These are phyloP conservation scores for Monosporozyma siamensis DNA, from an alignment of 805 yeast species.

Conservation along the genomic window DNA sequence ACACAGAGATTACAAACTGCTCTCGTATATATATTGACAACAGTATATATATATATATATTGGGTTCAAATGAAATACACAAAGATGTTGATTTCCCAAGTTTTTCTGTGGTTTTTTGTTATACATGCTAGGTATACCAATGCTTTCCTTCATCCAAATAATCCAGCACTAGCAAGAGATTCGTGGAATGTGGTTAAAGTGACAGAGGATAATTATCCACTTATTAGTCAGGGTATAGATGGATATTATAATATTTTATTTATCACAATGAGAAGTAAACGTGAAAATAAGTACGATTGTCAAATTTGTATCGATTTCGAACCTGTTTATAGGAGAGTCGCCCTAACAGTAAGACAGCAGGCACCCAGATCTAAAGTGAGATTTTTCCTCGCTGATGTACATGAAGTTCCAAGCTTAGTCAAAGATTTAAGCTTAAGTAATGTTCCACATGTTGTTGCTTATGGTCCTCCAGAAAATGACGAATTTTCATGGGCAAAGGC, in stretches of 20 bases:
- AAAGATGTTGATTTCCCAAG: neutral
- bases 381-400: constrained; percentile 45
- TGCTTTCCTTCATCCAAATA: constrained; percentile 6
- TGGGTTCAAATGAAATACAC: neutral
- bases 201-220: constrained; percentile 33
- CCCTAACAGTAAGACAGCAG: constrained; percentile 37
- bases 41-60: too few relatives aligned
- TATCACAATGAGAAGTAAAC: constrained; percentile 41
- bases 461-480: constrained; percentile 40
- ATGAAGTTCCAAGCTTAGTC: constrained; percentile 35
- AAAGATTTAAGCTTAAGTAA: constrained; percentile 35
- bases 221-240: constrained; percentile 38
- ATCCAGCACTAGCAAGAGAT: constrained; percentile 15
- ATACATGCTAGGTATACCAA: neutral
- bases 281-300: constrained; percentile 33
- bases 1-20: too few relatives aligned
- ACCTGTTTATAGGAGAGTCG: constrained; percentile 34
- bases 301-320: constrained; percentile 38
- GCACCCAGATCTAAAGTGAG: constrained; percentile 35
- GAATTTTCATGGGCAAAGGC: constrained; percentile 22
- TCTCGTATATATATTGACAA: too few relatives aligned
- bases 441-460: constrained; percentile 61
- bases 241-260: constrained; percentile 43
- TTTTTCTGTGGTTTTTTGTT: neutral
- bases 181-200: constrained; percentile 36